Base-by-base conservation (phyloP, 2,329 filamentous ascomycete species). In the Penicillium hordei region DNA sequence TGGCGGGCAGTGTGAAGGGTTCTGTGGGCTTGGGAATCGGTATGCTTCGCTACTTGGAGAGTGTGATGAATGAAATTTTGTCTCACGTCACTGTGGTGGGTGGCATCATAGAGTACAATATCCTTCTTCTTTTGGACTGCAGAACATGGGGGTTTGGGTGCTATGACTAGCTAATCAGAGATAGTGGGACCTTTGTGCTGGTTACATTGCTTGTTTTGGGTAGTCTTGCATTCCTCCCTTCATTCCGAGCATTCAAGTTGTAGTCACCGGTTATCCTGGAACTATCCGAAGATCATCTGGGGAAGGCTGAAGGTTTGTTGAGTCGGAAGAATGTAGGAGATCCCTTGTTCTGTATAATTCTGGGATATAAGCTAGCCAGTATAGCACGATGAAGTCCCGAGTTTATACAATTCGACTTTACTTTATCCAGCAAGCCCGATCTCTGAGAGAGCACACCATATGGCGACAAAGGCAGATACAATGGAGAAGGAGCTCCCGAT, bases 11-110 rank as follows among this genome's bases (percentile, higher is more conserved):
- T 68, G 67, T 57, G 67, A 72, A 50, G 72, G 74, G 29, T 76
- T 76, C 40, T 74, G 73, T 63, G 74, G 74, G n/a, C 58, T 75
- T 62, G 73, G 74, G 29, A 76, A 76, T 65, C 68, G 73, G 58
- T 76, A 72, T 68, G 71, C 69, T 17, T 71, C 65, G 25, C 59
- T 76, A 55, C 58, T 67, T 43, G 60, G 61, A 29, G 54, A 62
- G 59, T 48, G 45, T 4, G 57, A 58, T 36, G 60, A 58, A 33
- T 65, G 42, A 44, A 33, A 19, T 2, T 21, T 4, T 53, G 42
- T 52, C 17, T 52, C 40, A 46, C 15, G 15, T 33, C 44, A 42
- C 19, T 21, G 38, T 27, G 13, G 19, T 39, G 34, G 12, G 4
- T 54, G 25, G 31, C 25, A 46, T 34, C 29, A 34, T 34, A 23